Evolutionary conservation across 345 rosid genomes (phyloP).

Genomic region (Acer saccharum): DNA sequence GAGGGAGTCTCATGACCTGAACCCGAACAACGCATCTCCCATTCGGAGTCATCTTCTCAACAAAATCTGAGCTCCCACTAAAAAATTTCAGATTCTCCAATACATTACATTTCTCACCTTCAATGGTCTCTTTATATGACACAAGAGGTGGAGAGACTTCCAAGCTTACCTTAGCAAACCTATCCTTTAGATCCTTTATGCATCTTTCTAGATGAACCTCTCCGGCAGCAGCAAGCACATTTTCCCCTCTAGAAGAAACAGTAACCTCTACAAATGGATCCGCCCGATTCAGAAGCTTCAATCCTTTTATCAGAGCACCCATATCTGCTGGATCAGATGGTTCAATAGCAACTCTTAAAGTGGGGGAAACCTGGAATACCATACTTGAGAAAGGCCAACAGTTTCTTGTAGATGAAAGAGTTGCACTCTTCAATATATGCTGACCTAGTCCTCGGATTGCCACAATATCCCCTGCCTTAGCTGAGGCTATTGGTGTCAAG

Average conservation of each 20-base stretch:
- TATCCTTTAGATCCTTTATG: constrained; percentile 82
- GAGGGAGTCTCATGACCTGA: constrained; percentile 81
- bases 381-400: constrained; percentile 97
- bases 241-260: constrained; percentile 91
- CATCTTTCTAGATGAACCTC: constrained; percentile 97
- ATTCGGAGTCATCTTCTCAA: constrained; percentile 77
- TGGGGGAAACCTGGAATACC: constrained; percentile 91
- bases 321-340: constrained; percentile 92
- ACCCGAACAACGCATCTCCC: constrained; percentile 78
- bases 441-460: constrained; percentile 95
- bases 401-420: constrained; percentile 82
- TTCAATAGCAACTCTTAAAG: constrained; percentile 88
- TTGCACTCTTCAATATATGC: constrained; percentile 87
- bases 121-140: constrained; percentile 85
- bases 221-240: constrained; percentile 94
- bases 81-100: constrained; percentile 65
- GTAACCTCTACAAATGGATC: constrained; percentile 93
- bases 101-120: constrained; percentile 59
- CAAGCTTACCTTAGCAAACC: constrained; percentile 84
- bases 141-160: constrained; percentile 94
- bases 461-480: constrained; percentile 84
- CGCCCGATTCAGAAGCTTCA: constrained; percentile 84
- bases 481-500: constrained; percentile 69
- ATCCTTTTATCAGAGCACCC: constrained; percentile 76
- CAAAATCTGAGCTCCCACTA: constrained; percentile 52